Evolutionary conservation across 2,329 filamentous ascomycete species (phyloP), one percentile per base, ranked within the genome.

Genomic region (Diaporthe nobilis): DNA sequence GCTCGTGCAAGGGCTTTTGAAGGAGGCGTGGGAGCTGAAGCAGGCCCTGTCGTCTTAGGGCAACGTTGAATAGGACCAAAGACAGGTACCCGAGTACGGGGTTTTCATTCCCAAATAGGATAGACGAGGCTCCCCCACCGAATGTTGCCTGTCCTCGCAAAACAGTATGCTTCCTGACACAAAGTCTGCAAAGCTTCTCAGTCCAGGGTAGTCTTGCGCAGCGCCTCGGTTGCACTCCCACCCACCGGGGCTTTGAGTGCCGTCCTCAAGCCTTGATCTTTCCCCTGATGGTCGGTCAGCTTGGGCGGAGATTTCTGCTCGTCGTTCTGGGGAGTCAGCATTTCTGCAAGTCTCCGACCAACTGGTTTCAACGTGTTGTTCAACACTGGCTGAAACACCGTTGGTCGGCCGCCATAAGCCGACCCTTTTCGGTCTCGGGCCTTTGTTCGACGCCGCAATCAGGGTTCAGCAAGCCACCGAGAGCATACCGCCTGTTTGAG

Each of bases 321-420:
- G 15, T 13, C 25, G 13, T 17, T n/a, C 15, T 28, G 47, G 13
- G n/a, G 13, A 55, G 49, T 51, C 34, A 53, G 49, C 65, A 17
- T 70, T 17, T 53, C 49, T 70, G 34, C 47, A 70, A 28, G 49
- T 70, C 65, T 70, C 65, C 49, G 49, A 42, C 49, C 65, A 39
- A 39, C 31, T 4, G 34, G 49, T 70, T 55, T 70, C 65, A 55
- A 70, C 65, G 47, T 28, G 49, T 22, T 70, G 47, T 55, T 70
- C 49, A 70, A 70, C 44, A 20, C 65, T 55, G 65, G 49, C 65
- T 70, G 65, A 70, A 70, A 70, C 65, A 31, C 15, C 34, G 65
- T 70, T 55, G 49, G 65, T 42, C 47, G 65, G 65, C 65, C 22
- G 65, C 49, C 65, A 39, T 55, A 55, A 70, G 65, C 65, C 34